A percentile compares a stretch with the other conserved stretches of the same genome.
Conservation (phyloP, 192 early-diverging fungal genomes). For the Chytriomyces hyalinus region DNA sequence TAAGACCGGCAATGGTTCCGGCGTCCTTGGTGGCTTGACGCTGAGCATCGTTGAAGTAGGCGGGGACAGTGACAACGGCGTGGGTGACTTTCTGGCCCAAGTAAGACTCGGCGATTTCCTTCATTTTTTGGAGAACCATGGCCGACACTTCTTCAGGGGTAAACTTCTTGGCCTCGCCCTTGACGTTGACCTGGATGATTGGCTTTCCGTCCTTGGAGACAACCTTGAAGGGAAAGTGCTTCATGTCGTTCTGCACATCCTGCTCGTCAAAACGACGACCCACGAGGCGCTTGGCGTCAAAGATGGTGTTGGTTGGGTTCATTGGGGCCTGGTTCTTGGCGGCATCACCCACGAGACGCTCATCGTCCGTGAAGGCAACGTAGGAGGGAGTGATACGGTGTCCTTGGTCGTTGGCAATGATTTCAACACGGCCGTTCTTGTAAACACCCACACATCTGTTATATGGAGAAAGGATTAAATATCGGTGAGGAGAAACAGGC, state of each 20-base stretch:
- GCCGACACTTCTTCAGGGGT: constrained; percentile 97
- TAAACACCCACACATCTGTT: constrained; percentile 93
- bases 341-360: constrained; percentile 91
- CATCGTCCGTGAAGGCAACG: constrained; percentile 90
- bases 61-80: constrained; percentile 97
- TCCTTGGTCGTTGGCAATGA: constrained; percentile 97
- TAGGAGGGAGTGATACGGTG: constrained; percentile 95
- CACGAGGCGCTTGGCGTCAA: constrained; percentile 91
- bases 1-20: constrained; percentile 83
- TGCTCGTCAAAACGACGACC: constrained; percentile 88
- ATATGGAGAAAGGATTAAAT: background rate
- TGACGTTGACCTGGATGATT: constrained; percentile 78
- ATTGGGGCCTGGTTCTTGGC: constrained; percentile 92
- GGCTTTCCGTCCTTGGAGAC: constrained; percentile 83
- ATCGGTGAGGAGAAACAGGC: background rate
- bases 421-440: constrained; percentile 94
- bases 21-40: constrained; percentile 94
- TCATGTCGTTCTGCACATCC: constrained; percentile 91
- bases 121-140: constrained; percentile 96
- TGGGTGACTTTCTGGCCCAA: constrained; percentile 85
- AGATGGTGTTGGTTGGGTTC: constrained; percentile 92
- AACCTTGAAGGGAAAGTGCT: constrained; percentile 94
- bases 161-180: constrained; percentile 86
- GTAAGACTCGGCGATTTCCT: constrained; percentile 89
- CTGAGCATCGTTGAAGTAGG: constrained; percentile 96